These are phyloP conservation scores for Setomelanomma holmii DNA, from an alignment of 2,329 filamentous ascomycete species.

Conservation along the genomic window DNA sequence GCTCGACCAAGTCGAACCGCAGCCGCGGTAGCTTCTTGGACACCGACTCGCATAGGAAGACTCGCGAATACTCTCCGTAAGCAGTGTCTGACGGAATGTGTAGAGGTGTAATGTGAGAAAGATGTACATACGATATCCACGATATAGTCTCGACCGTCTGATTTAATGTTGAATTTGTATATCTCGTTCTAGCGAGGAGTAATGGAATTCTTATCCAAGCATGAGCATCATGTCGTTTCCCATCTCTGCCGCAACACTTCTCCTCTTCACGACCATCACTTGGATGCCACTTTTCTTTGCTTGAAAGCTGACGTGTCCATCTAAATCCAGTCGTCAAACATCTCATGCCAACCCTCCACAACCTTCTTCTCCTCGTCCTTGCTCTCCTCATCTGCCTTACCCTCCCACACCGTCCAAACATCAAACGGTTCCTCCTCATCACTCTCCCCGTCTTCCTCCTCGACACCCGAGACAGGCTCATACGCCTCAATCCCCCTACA, in stretches of 20 bases:
- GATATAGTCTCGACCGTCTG: constrained; percentile 11
- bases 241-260: too few relatives aligned
- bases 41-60: constrained; percentile 67
- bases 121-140: constrained; percentile 28
- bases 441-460: constrained; percentile 4
- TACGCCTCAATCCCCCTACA: constrained; percentile 20
- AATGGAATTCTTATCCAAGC: not conserved
- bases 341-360: not conserved
- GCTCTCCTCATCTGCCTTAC: not conserved
- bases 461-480: constrained; percentile 10
- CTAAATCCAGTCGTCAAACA: not conserved
- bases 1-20: constrained; percentile 54
- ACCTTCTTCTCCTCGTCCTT: not conserved
- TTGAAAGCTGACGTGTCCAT: too few relatives aligned
- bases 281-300: not conserved
- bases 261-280: too few relatives aligned
- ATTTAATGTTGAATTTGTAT: constrained; percentile 1
- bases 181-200: not conserved
- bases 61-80: constrained; percentile 61
- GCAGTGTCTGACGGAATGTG: constrained; percentile 48
- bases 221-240: too few relatives aligned
- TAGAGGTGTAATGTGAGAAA: not conserved
- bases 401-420: constrained; percentile 23
- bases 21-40: constrained; percentile 62
- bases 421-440: constrained; percentile 20